phyloP scores from a whole-genome alignment of 345 rosid genomes.

The Murraya paniculata region DNA sequence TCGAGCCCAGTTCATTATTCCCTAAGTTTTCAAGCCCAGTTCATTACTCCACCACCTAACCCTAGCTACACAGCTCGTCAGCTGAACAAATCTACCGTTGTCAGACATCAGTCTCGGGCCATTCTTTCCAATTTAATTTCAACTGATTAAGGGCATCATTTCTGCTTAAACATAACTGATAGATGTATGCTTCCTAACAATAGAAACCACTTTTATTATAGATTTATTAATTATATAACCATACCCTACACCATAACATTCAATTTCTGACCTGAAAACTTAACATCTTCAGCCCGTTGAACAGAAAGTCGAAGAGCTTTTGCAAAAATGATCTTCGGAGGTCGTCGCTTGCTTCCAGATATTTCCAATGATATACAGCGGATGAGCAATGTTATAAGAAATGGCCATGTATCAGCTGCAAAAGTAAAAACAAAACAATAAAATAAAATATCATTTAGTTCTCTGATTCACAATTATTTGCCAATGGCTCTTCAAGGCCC shows the following conservation, averaged over 20 bases:
- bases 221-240: not conserved
- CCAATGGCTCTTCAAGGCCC: not conserved
- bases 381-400: conserved; percentile 57
- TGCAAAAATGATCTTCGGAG: conserved; percentile 60
- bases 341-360: conserved; percentile 64
- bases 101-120: not conserved
- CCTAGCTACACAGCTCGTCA: not conserved
- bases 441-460: conserved; percentile 3
- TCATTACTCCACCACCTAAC: not conserved
- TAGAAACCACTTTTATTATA: not conserved
- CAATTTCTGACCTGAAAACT: conserved; percentile 56
- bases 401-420: conserved; percentile 62
- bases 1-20: not conserved
- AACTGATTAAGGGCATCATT: not conserved
- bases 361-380: conserved; percentile 73
- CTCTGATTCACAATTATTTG: not conserved
- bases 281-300: conserved; percentile 69
- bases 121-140: not conserved
- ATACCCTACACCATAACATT: not conserved
- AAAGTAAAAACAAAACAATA: conserved; percentile 33
- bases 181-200: not conserved
- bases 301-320: conserved; percentile 65
- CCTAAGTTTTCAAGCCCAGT: not conserved
- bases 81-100: not conserved
- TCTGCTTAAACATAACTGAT: not conserved